A percentile compares a stretch with the other conserved stretches of the same genome.
Evolutionary conservation across 2,329 filamentous ascomycete species (phyloP).

Genomic region (Pleomassaria siparia): DNA sequence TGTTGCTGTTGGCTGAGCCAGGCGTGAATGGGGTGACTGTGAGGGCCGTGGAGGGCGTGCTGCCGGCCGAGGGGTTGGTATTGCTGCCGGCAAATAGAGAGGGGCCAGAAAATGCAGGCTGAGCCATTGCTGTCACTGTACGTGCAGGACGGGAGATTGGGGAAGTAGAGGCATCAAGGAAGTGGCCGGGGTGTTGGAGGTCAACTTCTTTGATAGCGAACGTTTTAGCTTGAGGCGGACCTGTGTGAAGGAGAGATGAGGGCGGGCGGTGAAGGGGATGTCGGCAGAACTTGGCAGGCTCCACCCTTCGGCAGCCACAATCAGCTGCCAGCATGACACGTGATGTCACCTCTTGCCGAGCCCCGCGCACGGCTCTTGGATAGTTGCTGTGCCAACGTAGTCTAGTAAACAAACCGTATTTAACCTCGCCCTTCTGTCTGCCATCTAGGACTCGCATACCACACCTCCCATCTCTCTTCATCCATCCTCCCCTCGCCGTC

Average conservation of each 20-base stretch:
- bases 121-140: conserved; percentile 32
- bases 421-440: conserved; percentile 29
- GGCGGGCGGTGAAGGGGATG: conserved; percentile 14
- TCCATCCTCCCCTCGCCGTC: conserved; percentile 8
- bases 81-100: conserved; percentile 20
- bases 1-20: conserved; percentile 68
- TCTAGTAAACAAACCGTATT: conserved; percentile 40
- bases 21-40: conserved; percentile 53
- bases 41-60: conserved; percentile 45
- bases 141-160: neutral
- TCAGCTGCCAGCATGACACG: conserved; percentile 7
- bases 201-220: conserved; percentile 20
- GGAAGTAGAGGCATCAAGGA: conserved; percentile 12
- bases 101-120: conserved; percentile 16
- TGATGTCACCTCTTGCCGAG: conserved; percentile 31
- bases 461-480: conserved; percentile 16
- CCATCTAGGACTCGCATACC: conserved; percentile 10
- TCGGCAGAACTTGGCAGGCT: conserved; percentile 7
- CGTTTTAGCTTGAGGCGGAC: conserved; percentile 23
- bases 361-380: conserved; percentile 8
- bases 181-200: conserved; percentile 15
- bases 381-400: conserved; percentile 33
- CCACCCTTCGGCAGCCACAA: too few relatives aligned
- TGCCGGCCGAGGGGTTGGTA: conserved; percentile 16
- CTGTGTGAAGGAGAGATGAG: conserved; percentile 2